Percentiles rank a stretch among this genome's conserved stretches.
Conservation (phyloP, 345 rosid species). For the Brassica nigra region DNA sequence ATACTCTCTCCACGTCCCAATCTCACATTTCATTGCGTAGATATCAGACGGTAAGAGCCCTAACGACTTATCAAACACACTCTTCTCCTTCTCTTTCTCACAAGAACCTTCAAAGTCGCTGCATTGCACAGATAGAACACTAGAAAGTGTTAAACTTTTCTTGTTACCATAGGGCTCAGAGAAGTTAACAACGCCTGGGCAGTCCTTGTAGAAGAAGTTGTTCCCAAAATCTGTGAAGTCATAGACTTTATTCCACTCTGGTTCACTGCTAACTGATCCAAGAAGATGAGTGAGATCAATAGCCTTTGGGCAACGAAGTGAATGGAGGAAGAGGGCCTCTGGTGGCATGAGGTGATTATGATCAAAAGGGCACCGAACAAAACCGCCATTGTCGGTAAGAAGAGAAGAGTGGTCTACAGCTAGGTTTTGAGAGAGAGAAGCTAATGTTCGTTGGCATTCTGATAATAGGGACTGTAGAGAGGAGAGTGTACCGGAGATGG, state of each 20-base stretch:
- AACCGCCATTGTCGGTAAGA: slow-evolving; percentile 29
- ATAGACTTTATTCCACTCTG: slow-evolving; percentile 39
- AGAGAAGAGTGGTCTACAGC: slow-evolving; percentile 39
- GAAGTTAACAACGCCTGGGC: slow-evolving; percentile 65
- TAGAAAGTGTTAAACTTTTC: slow-evolving; percentile 51
- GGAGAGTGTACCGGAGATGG: slow-evolving; percentile 44
- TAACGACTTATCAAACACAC: slow-evolving; percentile 21
- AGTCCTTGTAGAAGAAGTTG: slow-evolving; percentile 62
- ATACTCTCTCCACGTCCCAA: slow-evolving; percentile 68
- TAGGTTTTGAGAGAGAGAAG: slow-evolving; percentile 38
- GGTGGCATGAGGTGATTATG: slow-evolving; percentile 74
- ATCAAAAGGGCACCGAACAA: slow-evolving; percentile 61
- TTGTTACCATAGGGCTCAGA: slow-evolving; percentile 37
- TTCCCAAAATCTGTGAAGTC: slow-evolving; percentile 45
- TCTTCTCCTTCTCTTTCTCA: neutral
- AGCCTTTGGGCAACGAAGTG: slow-evolving; percentile 65
- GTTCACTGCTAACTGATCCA: slow-evolving; percentile 41
- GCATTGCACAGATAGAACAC: slow-evolving; percentile 52
- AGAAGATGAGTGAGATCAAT: slow-evolving; percentile 47
- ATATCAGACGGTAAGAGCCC: slow-evolving; percentile 63
- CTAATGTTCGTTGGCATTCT: slow-evolving; percentile 45
- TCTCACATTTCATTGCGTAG: slow-evolving; percentile 58
- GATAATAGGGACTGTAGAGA: slow-evolving; percentile 50
- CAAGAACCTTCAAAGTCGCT: slow-evolving; percentile 44
- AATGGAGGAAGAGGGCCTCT: slow-evolving; percentile 67